Evolutionary conservation across 306 rosid species (phyloP).

Genomic region (Prunus mira): DNA sequence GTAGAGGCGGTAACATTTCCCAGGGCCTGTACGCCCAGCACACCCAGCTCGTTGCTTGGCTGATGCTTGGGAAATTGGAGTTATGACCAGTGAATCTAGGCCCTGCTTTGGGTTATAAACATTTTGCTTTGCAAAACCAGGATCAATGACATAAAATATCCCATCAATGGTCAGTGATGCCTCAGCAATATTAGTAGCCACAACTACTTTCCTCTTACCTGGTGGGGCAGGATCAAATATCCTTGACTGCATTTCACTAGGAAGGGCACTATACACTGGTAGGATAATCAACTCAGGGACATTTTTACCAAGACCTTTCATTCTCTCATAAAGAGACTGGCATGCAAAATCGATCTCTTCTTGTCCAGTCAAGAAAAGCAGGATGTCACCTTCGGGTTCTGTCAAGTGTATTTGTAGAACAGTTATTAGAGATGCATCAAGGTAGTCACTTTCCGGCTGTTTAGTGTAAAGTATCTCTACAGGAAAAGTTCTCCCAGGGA

Average conservation of each 20-base stretch:
- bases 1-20: neutral
- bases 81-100: neutral
- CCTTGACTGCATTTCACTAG: slow-evolving; percentile 3
- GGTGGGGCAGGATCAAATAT: neutral
- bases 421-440: neutral
- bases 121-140: slow-evolving; percentile 4
- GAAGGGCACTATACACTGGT: slow-evolving; percentile 26
- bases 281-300: slow-evolving; percentile 51
- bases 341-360: slow-evolving; percentile 1
- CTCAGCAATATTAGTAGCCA: slow-evolving; percentile 3
- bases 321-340: neutral
- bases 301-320: slow-evolving; percentile 1
- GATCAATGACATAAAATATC: slow-evolving; percentile 1
- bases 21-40: neutral
- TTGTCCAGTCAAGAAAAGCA: neutral
- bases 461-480: neutral
- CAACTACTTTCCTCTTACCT: neutral
- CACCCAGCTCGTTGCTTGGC: neutral
- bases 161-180: slow-evolving; percentile 2
- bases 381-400: slow-evolving; percentile 2
- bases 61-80: slow-evolving; percentile 1
- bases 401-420: neutral
- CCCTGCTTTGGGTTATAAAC: slow-evolving; percentile 7
- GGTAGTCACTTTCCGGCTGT: neutral
- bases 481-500: neutral